Evolutionary conservation across 75 land plant species (phyloP), one percentile per base, ranked within the genome.

Genomic region (Azolla pinnata): DNA sequence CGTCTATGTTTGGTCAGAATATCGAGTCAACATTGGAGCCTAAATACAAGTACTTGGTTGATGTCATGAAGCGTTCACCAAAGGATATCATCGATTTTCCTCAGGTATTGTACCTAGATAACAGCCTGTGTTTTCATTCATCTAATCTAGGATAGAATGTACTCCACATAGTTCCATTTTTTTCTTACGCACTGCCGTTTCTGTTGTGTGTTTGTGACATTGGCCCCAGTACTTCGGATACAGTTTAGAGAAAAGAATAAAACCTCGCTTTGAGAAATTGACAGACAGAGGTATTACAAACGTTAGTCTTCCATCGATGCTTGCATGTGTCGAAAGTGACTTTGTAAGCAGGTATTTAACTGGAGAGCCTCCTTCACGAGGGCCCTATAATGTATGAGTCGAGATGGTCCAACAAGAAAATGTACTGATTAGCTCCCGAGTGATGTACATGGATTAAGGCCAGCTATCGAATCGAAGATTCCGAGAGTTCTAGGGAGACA

Each of bases 211-310:
- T 7, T 38, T 38, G 7, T 38, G 42, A 38, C 7, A 14, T 38
- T 52, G 25, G 28, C 12, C 27, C 12, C 87, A 84, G 60, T 88
- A 79, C 58, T 88, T 88, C 68, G 88, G 95, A 16, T 88, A 88
- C 71, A 84, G 81, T 33, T 70, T 84, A 54, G 85, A 83, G 59
- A 76, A 68, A 4, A 81, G 92, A 52, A 84, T 88, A 19, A 79
- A 88, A 44, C 92, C 92, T 30, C 70, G 92, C 44, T 74, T 69
- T 62, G 57, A 47, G 14, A 26, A 26, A 12, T 50, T 88, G 56
- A 64, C 29, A 44, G 61, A 67, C 8, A 59, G 59, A 30, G 79
- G 81, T 18, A 64, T 84, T 26, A 56, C 28, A 26, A 48, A 26
- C 29, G 27, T 52, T 3, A 68, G 71, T 44, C 71, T 68, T 33